Conservation (phyloP, 306 rosid species). For the Fragaria nilgerrensis region DNA sequence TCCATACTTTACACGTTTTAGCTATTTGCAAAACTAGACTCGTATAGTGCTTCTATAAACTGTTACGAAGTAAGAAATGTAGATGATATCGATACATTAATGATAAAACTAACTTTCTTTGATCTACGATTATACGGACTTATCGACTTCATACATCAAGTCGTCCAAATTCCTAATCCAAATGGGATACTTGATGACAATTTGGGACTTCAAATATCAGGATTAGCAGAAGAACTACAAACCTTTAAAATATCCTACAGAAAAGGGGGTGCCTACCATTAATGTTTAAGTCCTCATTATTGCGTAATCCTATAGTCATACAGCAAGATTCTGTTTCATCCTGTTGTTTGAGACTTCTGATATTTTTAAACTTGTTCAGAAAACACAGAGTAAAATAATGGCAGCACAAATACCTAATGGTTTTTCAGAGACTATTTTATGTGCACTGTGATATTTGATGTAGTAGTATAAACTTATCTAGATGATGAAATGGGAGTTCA, state of each 20-base stretch:
- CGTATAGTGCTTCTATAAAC: no score
- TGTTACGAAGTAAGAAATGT: no score
- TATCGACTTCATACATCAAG: neutral
- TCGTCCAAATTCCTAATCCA: neutral
- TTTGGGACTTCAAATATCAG: neutral
- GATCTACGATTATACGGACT: neutral
- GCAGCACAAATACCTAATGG: neutral
- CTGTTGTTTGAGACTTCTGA: neutral
- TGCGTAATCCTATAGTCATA: neutral
- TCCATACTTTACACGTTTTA: no score
- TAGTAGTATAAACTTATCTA: neutral
- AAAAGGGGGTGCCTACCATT: neutral
- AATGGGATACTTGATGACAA: neutral
- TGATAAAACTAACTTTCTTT: no score
- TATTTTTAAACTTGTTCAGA: neutral
- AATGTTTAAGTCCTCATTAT: neutral
- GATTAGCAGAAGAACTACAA: neutral
- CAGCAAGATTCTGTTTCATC: neutral
- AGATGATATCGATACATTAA: no score
- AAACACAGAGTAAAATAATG: neutral
- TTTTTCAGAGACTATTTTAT: neutral
- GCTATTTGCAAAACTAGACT: no score
- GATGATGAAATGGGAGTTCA: constrained; percentile 9
- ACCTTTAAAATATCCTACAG: neutral
- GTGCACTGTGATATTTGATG: neutral